Evolutionary conservation across 2,329 filamentous ascomycete species (phyloP).

Genomic region (Pestalotiopsis sp.): DNA sequence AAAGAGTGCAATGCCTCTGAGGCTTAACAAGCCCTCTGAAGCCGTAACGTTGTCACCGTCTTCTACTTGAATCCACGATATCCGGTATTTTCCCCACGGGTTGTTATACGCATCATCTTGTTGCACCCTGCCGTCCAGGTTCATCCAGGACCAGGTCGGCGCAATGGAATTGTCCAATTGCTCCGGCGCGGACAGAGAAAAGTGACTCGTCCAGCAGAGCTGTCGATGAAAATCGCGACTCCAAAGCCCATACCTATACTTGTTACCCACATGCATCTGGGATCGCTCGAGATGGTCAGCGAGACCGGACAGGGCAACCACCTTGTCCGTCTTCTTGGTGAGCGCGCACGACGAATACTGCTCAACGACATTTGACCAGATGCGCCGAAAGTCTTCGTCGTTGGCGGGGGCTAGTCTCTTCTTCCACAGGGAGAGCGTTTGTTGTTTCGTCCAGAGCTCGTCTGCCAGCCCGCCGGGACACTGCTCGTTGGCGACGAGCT

Average conservation of each 20-base stretch:
- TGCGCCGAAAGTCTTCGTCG: background rate
- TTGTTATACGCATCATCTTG: background rate
- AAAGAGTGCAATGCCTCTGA: background rate
- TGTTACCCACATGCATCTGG: background rate
- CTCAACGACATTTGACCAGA: background rate
- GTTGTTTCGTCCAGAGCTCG: background rate
- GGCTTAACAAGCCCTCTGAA: background rate
- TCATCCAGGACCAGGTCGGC: background rate
- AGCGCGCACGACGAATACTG: background rate
- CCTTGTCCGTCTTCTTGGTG: background rate
- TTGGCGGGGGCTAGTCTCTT: background rate
- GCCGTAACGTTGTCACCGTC: background rate
- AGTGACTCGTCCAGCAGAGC: background rate
- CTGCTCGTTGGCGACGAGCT: background rate
- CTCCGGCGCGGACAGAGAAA: background rate
- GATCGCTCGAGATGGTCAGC: background rate
- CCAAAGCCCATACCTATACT: background rate
- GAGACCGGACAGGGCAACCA: background rate
- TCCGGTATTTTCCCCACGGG: background rate
- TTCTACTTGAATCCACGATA: background rate
- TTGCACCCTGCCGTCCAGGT: background rate
- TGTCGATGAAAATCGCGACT: background rate
- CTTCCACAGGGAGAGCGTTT: background rate
- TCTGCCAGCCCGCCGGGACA: background rate
- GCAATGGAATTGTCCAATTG: background rate